Evolutionary conservation across 768 basidiomycete species (phyloP), one percentile per base, ranked within the genome.

Genomic region (Coprinopsis sp.): DNA sequence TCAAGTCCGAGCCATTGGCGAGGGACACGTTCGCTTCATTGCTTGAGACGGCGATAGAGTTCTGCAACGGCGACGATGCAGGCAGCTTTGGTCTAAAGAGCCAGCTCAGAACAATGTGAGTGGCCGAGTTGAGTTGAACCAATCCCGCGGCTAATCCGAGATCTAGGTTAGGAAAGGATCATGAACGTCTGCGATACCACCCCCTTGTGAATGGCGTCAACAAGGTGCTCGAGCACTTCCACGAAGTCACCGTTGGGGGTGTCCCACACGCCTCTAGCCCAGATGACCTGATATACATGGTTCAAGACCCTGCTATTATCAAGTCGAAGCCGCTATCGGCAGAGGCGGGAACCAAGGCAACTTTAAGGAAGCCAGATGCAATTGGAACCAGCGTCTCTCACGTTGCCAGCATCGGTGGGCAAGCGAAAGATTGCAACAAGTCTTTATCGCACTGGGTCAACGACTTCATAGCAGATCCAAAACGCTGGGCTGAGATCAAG

Each of bases 61-160:
- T 44, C 21, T 44, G 43, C 33, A 44, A 44, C 43, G 43, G 36
- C n/a, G n/a, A 7, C 16, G 19, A 22, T 16, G n/a, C 13, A 33
- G 25, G 12, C 31, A 6, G 4, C 2, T 5, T 21, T 23, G 10
- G 11, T n/a, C n/a, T 44, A 33, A 44, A 34, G 43, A 28, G 8
- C 16, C 8, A 21, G 3, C 33, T 44, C 16, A 13, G 14, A 24
- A n/a, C 24, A 34, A 33, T 19, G 43, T 44, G 21, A 21, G 43
- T 23, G 7, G 10, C 33, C 12, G n/a, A n/a, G n/a, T 16, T 10
- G 10, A 14, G 8, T 34, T 7, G 14, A 4, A n/a, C 28, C 12
- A 21, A 8, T 1, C 29, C 36, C 22, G 7, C 6, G 38, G 21
- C 27, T 24, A 39, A 12, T 23, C 27, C 14, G 12, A 5, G 10